Evolutionary conservation across 805 yeast species (phyloP).

Genomic region (Komagataella populi): DNA sequence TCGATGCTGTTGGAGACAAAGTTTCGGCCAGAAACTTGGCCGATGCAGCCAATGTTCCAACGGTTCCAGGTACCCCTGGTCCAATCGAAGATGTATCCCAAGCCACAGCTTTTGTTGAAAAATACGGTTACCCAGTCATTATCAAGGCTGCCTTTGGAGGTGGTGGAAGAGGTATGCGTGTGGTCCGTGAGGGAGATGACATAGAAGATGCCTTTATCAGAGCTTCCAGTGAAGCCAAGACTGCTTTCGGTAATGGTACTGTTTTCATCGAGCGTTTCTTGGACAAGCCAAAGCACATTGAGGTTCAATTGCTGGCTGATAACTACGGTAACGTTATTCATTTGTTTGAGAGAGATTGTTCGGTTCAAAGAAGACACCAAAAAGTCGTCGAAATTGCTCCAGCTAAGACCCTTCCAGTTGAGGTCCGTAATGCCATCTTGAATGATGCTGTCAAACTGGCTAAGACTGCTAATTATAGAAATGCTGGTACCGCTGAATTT

Average conservation of each 20-base stretch:
- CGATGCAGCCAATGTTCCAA: slow-evolving; percentile 68
- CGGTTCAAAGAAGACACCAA: slow-evolving; percentile 99
- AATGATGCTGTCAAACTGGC: slow-evolving; percentile 93
- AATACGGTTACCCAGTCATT: slow-evolving; percentile 92
- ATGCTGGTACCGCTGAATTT: slow-evolving; percentile 98
- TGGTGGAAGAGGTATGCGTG: slow-evolving; percentile 99
- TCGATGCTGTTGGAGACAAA: slow-evolving; percentile 94
- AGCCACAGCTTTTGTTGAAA: slow-evolving; percentile 64
- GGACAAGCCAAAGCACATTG: slow-evolving; percentile 94
- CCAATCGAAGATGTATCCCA: slow-evolving; percentile 75
- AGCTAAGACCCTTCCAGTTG: slow-evolving; percentile 74
- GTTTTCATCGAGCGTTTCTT: slow-evolving; percentile 94
- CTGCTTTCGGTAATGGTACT: slow-evolving; percentile 98
- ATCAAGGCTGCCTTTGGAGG: slow-evolving; percentile 99
- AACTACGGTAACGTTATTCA: slow-evolving; percentile 90
- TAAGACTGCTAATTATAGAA: slow-evolving; percentile 74
- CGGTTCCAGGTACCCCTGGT: slow-evolving; percentile 96
- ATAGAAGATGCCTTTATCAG: slow-evolving; percentile 84
- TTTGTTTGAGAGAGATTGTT: slow-evolving; percentile 94
- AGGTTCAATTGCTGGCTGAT: slow-evolving; percentile 92
- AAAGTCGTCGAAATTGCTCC: slow-evolving; percentile 98
- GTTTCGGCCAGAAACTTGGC: slow-evolving; percentile 90
- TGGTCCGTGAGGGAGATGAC: slow-evolving; percentile 91
- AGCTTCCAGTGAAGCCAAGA: slow-evolving; percentile 86
- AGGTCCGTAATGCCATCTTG: slow-evolving; percentile 82